Evolutionary conservation across 495 filamentous ascomycete species (phyloP).

Genomic region (Neurospora cerealis): DNA sequence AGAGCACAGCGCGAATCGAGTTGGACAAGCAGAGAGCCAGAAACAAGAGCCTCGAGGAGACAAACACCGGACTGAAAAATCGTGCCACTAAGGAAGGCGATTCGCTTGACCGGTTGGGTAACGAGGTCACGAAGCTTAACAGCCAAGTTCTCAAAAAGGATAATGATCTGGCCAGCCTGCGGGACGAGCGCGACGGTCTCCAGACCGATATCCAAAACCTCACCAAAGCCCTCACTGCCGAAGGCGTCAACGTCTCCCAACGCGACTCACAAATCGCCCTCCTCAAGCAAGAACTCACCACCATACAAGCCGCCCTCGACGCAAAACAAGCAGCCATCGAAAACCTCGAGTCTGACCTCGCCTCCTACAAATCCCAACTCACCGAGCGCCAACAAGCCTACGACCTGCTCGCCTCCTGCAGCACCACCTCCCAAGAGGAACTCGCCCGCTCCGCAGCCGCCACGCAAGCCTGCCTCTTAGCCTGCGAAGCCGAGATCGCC

Average conservation of each 20-base stretch:
- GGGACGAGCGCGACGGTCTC: not conserved
- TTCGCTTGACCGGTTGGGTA: not conserved
- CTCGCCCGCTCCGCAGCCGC: not conserved
- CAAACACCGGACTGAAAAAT: not conserved
- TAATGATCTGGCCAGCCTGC: not conserved
- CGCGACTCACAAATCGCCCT: not conserved
- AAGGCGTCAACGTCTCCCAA: not conserved
- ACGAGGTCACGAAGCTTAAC: not conserved
- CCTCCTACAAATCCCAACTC: not conserved
- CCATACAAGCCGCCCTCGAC: not conserved
- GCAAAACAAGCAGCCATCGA: not conserved
- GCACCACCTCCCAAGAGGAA: not conserved
- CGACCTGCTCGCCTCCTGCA: not conserved
- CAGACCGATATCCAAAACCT: not conserved
- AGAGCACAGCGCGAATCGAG: not conserved
- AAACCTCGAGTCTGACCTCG: not conserved
- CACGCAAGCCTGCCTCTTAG: not conserved
- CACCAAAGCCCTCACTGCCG: not conserved
- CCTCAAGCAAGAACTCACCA: not conserved
- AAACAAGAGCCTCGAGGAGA: conserved; percentile 1
- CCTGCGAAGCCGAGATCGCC: not conserved
- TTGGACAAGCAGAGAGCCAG: not conserved
- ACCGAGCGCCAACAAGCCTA: not conserved
- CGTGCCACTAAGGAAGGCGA: not conserved
- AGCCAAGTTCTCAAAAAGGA: not conserved